Percentiles rank a stretch among this genome's conserved stretches.
These are phyloP conservation scores for Fabrea salina DNA, from an alignment of 169 alveolate species.

Conservation along the genomic window DNA sequence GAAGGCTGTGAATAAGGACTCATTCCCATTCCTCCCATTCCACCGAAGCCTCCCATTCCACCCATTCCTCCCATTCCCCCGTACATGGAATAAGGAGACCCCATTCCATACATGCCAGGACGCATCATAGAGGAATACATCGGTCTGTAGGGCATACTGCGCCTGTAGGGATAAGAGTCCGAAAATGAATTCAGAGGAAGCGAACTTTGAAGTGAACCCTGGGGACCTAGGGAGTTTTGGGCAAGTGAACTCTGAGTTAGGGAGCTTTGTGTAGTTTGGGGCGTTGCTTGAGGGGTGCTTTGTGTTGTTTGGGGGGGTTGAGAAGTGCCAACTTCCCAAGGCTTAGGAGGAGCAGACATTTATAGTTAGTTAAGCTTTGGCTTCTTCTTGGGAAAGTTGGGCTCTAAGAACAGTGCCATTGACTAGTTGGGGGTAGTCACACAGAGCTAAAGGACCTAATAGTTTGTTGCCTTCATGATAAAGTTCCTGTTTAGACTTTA, in stretches of 20 bases:
- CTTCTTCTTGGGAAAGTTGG: not conserved
- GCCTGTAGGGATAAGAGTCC: not conserved
- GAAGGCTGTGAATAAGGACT: not conserved
- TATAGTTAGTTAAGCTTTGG: too few relatives aligned
- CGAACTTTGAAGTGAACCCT: too few relatives aligned
- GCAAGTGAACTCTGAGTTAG: too few relatives aligned
- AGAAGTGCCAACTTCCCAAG: not conserved
- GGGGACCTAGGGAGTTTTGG: too few relatives aligned
- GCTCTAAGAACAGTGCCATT: not conserved
- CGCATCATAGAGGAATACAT: not conserved
- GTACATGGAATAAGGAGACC: not conserved
- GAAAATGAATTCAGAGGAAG: not conserved
- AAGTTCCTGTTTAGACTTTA: not conserved
- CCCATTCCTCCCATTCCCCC: slow-evolving; percentile 28
- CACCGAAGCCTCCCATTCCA: slow-evolving; percentile 25
- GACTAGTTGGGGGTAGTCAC: not conserved
- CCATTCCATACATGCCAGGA: not conserved
- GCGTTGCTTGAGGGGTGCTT: too few relatives aligned
- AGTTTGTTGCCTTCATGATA: not conserved
- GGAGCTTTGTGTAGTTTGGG: too few relatives aligned
- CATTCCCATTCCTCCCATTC: slow-evolving; percentile 30
- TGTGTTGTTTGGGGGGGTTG: not conserved
- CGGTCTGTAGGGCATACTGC: not conserved
- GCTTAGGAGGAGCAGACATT: slow-evolving; percentile 29
- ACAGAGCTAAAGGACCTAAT: not conserved